These are phyloP conservation scores for Melaleuca alternifolia DNA, from an alignment of 345 rosid genomes.

Conservation along the genomic window DNA sequence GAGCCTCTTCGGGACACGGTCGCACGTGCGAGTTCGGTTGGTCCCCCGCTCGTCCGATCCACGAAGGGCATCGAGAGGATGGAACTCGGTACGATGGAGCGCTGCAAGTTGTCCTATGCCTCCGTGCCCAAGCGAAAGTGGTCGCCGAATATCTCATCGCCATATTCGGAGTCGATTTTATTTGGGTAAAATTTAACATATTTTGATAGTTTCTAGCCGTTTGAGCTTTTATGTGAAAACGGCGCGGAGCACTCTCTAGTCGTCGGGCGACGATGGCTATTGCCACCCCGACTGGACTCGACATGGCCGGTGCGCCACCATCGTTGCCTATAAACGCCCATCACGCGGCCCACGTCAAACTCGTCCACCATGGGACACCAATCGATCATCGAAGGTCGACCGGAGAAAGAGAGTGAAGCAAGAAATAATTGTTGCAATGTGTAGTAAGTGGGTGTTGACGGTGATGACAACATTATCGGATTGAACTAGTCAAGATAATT, in stretches of 20 bases:
- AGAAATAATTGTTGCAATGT: too few species aligned
- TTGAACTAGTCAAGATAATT: too few species aligned
- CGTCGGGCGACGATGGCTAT: not conserved
- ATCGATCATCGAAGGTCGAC: not conserved
- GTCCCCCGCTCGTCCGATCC: not conserved
- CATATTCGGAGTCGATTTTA: not conserved
- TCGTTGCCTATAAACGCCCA: not conserved
- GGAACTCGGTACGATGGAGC: not conserved
- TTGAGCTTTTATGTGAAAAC: not conserved
- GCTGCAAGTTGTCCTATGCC: not conserved
- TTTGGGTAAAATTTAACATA: not conserved
- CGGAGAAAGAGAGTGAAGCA: accelerated
- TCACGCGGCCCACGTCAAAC: not conserved
- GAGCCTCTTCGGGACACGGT: not conserved
- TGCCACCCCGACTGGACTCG: not conserved
- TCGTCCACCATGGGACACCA: not conserved
- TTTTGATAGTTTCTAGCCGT: not conserved
- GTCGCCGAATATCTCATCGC: not conserved
- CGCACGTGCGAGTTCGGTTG: not conserved
- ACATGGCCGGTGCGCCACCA: accelerated
- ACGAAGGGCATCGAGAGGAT: not conserved
- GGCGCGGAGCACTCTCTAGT: accelerated
- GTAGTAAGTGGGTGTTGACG: too few species aligned
- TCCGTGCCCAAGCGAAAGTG: not conserved
- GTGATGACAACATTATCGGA: too few species aligned